Evolutionary conservation across 352 stramenopile genomes (phyloP).

Genomic region (Phytophthora hibernalis): DNA sequence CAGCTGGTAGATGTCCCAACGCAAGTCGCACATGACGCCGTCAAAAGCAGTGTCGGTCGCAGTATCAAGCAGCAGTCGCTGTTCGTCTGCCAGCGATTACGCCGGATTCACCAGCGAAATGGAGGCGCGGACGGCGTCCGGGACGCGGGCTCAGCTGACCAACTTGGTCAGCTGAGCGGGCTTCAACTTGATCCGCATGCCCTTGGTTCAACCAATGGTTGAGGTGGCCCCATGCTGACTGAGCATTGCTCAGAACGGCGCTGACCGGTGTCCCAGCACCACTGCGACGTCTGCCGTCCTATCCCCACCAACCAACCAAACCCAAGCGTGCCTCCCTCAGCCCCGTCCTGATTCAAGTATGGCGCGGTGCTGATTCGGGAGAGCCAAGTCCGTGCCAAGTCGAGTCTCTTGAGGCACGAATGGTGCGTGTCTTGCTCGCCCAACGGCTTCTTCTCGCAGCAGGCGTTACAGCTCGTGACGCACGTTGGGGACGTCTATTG

Average conservation of each 20-base stretch:
- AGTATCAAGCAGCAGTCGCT: constrained; percentile 21
- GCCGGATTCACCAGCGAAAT: constrained; percentile 20
- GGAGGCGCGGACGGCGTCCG: too few relatives aligned
- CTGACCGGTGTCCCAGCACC: not conserved
- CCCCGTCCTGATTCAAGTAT: not conserved
- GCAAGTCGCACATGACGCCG: not conserved
- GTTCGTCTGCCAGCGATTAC: constrained; percentile 23
- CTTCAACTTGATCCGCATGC: constrained; percentile 20
- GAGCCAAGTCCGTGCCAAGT: not conserved
- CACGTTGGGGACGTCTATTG: constrained; percentile 6
- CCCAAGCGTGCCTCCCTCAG: not conserved
- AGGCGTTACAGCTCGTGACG: constrained; percentile 13
- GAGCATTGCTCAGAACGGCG: constrained; percentile 1
- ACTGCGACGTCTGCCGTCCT: not conserved
- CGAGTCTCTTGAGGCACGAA: too few relatives aligned
- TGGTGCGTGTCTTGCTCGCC: too few relatives aligned
- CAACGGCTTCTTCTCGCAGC: constrained; percentile 18
- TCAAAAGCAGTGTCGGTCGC: constrained; percentile 18
- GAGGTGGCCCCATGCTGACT: too few relatives aligned
- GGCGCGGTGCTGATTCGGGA: not conserved
- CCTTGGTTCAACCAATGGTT: not conserved
- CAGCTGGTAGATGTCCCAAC: constrained; percentile 26
- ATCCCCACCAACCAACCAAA: not conserved
- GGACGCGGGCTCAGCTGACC: not conserved
- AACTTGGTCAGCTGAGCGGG: too few relatives aligned